Percentiles rank a stretch among this genome's conserved stretches.
Evolutionary conservation across 495 filamentous ascomycete genomes (phyloP).

Genomic region (Daldinia grandis): DNA sequence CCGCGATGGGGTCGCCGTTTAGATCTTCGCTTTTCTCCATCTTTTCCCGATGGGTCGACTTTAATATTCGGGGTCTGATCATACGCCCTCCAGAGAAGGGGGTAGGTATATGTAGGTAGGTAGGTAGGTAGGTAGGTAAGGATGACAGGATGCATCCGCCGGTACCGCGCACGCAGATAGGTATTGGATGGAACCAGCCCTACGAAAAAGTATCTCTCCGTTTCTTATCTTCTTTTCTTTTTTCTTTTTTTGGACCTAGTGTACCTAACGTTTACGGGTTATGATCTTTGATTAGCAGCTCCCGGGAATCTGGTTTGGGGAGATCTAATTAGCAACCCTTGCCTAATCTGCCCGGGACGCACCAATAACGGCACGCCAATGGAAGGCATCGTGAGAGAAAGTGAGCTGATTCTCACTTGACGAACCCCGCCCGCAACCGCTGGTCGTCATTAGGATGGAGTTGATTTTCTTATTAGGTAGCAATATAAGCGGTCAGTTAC

Average conservation of each 20-base stretch:
- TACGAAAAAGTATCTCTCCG: neutral
- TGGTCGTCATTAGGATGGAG: constrained; percentile 37
- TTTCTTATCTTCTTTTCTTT: neutral
- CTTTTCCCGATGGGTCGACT: neutral
- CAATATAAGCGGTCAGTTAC: constrained; percentile 35
- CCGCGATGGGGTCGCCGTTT: constrained; percentile 52
- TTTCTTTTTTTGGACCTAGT: constrained; percentile 20
- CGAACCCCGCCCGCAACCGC: constrained; percentile 31
- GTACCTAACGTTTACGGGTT: neutral
- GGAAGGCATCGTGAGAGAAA: constrained; percentile 37
- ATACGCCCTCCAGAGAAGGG: neutral
- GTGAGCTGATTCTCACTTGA: constrained; percentile 43
- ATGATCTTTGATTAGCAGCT: constrained; percentile 20
- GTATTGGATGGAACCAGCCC: constrained; percentile 4
- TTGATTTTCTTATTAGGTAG: constrained; percentile 29
- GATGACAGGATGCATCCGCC: neutral
- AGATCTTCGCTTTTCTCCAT: constrained; percentile 26
- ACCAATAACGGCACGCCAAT: constrained; percentile 40
- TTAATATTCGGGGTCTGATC: neutral
- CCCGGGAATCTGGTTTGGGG: constrained; percentile 21
- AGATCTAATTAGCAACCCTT: constrained; percentile 38
- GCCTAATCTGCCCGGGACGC: constrained; percentile 33
- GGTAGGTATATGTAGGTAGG: neutral
- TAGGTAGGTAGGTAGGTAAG: neutral
- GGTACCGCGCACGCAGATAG: neutral